Conservation (phyloP, 179 eudicot species). For the Beta corolliflora region DNA sequence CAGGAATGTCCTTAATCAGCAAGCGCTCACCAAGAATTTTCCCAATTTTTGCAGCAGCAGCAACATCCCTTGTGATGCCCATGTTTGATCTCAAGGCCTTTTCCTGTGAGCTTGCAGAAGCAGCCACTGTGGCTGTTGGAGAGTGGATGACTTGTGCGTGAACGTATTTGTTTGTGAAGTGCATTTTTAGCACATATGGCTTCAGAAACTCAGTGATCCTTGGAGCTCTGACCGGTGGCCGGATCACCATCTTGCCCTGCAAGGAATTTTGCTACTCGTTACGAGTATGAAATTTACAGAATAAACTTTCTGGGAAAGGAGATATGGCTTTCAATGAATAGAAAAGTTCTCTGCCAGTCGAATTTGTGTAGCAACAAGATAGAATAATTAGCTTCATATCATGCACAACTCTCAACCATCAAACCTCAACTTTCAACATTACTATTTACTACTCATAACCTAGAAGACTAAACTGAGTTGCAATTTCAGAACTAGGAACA, state of each 20-base stretch:
- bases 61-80: constrained; percentile 67
- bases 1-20: constrained; percentile 60
- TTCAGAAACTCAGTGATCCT: constrained; percentile 71
- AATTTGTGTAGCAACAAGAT: not conserved
- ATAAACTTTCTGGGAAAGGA: not conserved
- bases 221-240: constrained; percentile 64
- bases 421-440: not conserved
- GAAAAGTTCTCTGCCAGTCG: too few species aligned
- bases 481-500: not conserved
- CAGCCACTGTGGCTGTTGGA: constrained; percentile 82
- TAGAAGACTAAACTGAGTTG: not conserved
- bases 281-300: not conserved
- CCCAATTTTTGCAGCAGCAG: constrained; percentile 87
- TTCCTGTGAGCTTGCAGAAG: constrained; percentile 89
- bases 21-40: constrained; percentile 85
- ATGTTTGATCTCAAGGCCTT: constrained; percentile 61
- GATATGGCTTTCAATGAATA: not conserved
- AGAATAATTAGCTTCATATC: not conserved
- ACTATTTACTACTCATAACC: not conserved
- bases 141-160: constrained; percentile 88
- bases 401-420: not conserved
- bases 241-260: constrained; percentile 69
- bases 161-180: constrained; percentile 80
- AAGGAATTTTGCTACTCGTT: not conserved
- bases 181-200: constrained; percentile 82